Evolutionary conservation across 345 rosid genomes (phyloP), one percentile per base, ranked within the genome.

Genomic region (Fremontodendron californicum): DNA sequence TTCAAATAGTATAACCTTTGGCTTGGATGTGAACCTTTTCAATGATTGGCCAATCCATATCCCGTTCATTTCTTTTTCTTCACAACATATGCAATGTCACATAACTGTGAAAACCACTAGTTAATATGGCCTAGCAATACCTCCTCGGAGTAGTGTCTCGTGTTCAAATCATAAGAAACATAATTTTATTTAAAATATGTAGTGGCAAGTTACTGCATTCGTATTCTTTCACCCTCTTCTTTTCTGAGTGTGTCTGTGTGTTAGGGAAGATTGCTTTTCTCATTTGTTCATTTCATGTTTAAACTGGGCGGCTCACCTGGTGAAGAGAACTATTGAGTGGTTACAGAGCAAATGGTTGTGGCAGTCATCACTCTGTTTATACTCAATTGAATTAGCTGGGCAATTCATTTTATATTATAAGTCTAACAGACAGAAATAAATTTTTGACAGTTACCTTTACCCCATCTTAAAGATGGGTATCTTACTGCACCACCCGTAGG

Each of bases 361-460:
- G 15, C 18, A 12, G 61, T 33, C 27, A 31, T 71, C 29, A 18
- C 74, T 48, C 60, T 49, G 43, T 29, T 71, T 31, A n/a, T 51
- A 29, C 74, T 71, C 10, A 0, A 51, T 31, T 31, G 61, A 51
- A 46, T 46, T 69, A 27, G 57, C 55, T 25, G 39, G 37, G 9
- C 23, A 69, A 27, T 29, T 8, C 35, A 8, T 46, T 27, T 66
- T 16, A 4, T 69, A 46, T 15, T 27, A 46, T 27, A n/a, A n/a
- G 33, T 69, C 37, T 69, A 19, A 69, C 73, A 8, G 29, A 69
- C 73, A 8, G 29, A 66, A 69, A 29, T 42, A 25, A 69, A 27
- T 7, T 70, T 70, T 70, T 70, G 58, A 48, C 74, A 70, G 74
- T 12, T 70, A 29, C 74, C 74, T 4, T 70, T 70, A 29, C 74